Evolutionary conservation across 2,329 filamentous ascomycete species (phyloP).

Genomic region (Lachnellula occidentalis): DNA sequence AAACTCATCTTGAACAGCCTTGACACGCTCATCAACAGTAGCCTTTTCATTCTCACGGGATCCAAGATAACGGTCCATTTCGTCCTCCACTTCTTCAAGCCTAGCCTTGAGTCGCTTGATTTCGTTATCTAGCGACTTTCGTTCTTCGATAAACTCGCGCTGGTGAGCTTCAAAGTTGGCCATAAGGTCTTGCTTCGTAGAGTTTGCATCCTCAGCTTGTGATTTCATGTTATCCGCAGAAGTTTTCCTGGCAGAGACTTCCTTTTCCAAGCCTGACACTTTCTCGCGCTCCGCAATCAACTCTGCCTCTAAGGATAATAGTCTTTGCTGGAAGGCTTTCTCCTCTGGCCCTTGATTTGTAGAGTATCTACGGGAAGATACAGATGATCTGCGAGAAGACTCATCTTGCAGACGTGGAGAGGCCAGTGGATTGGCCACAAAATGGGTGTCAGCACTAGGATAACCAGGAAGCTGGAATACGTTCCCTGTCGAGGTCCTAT

Average conservation of each 20-base stretch:
- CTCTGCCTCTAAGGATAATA: slow-evolving; percentile 70
- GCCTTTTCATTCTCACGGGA: slow-evolving; percentile 78
- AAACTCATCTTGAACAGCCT: slow-evolving; percentile 65
- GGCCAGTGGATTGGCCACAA: slow-evolving; percentile 35
- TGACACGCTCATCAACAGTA: slow-evolving; percentile 62
- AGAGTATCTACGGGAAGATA: slow-evolving; percentile 56
- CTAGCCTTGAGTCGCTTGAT: slow-evolving; percentile 69
- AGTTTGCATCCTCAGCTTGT: slow-evolving; percentile 78
- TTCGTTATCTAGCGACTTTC: slow-evolving; percentile 76
- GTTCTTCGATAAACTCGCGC: slow-evolving; percentile 79
- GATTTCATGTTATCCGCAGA: slow-evolving; percentile 57
- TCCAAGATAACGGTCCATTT: slow-evolving; percentile 78
- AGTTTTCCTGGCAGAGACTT: slow-evolving; percentile 53
- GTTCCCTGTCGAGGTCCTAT: slow-evolving; percentile 47
- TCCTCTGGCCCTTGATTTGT: slow-evolving; percentile 54
- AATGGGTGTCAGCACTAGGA: slow-evolving; percentile 43
- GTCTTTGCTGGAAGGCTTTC: slow-evolving; percentile 54
- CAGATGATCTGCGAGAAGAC: slow-evolving; percentile 52
- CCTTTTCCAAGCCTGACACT: slow-evolving; percentile 61
- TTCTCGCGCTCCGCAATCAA: slow-evolving; percentile 67
- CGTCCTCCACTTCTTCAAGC: slow-evolving; percentile 85
- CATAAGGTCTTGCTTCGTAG: slow-evolving; percentile 89
- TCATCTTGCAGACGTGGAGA: slow-evolving; percentile 34
- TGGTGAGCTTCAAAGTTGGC: slow-evolving; percentile 92
- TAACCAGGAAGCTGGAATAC: slow-evolving; percentile 46